phyloP scores from a whole-genome alignment of 805 yeast species.

The Ogataea populi-albae region DNA sequence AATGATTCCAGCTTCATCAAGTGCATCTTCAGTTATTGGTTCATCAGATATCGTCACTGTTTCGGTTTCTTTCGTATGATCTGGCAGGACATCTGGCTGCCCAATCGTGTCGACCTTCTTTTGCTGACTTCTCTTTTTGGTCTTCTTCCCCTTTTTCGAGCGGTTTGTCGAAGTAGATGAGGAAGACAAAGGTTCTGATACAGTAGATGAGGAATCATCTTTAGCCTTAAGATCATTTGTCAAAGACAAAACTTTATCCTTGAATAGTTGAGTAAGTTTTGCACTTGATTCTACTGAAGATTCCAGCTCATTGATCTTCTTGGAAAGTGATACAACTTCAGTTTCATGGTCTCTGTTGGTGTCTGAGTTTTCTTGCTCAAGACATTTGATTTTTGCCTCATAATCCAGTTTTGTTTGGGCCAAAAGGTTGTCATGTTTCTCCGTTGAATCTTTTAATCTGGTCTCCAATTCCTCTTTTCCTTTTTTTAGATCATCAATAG shows the following conservation, averaged over 20 bases:
- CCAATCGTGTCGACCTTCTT: slow-evolving; percentile 13
- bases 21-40: slow-evolving; percentile 3
- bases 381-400: slow-evolving; percentile 1
- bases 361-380: slow-evolving; percentile 2
- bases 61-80: slow-evolving; percentile 20
- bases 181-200: neutral
- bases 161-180: slow-evolving; percentile 3
- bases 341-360: neutral
- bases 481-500: neutral
- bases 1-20: slow-evolving; percentile 18
- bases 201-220: slow-evolving; percentile 1
- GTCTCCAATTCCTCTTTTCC: slow-evolving; percentile 1
- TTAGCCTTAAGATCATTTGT: slow-evolving; percentile 18
- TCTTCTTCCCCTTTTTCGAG: slow-evolving; percentile 11
- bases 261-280: slow-evolving; percentile 23
- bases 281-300: slow-evolving; percentile 23
- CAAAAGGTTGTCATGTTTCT: slow-evolving; percentile 5
- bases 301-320: slow-evolving; percentile 15
- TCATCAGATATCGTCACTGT: slow-evolving; percentile 9
- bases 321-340: neutral
- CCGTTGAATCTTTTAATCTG: slow-evolving; percentile 3
- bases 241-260: slow-evolving; percentile 24
- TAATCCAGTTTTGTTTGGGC: slow-evolving; percentile 1
- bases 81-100: slow-evolving; percentile 9
- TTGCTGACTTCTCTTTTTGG: slow-evolving; percentile 19